These are phyloP conservation scores for Hypoxylon rubiginosum DNA, from an alignment of 2,329 filamentous ascomycete genomes.

Conservation along the genomic window DNA sequence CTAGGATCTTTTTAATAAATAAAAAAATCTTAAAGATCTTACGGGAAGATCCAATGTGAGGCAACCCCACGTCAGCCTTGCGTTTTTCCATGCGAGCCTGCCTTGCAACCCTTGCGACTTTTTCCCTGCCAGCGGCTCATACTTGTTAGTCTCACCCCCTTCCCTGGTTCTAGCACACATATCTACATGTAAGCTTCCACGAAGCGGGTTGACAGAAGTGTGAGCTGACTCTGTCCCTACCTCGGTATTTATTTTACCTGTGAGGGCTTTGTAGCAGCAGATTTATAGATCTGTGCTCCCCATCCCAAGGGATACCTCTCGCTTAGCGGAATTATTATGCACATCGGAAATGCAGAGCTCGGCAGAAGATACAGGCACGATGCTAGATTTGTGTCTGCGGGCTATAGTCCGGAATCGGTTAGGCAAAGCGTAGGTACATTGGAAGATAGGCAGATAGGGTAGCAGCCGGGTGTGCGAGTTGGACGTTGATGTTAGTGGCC, in stretches of 20 bases:
- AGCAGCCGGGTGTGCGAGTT: conserved; percentile 36
- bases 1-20: conserved; percentile 20
- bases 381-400: conserved; percentile 15
- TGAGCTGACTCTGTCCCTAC: too few relatives aligned
- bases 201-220: background rate
- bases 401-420: conserved; percentile 26
- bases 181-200: background rate
- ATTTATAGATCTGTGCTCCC: conserved; percentile 16
- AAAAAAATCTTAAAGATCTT: conserved; percentile 35
- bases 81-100: conserved; percentile 22
- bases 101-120: conserved; percentile 13
- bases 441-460: conserved; percentile 40
- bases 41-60: conserved; percentile 24
- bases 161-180: background rate
- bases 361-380: conserved; percentile 24
- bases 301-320: conserved; percentile 20
- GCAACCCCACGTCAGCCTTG: conserved; percentile 41
- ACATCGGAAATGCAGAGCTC: conserved; percentile 36
- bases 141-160: conserved; percentile 19
- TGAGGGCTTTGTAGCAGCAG: background rate
- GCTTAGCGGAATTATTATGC: conserved; percentile 33
- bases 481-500: conserved; percentile 34
- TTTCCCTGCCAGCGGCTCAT: conserved; percentile 29
- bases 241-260: background rate
- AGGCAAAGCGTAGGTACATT: conserved; percentile 28